phyloP scores from a whole-genome alignment of 352 stramenopile genomes.

The Phytophthora vignae region DNA sequence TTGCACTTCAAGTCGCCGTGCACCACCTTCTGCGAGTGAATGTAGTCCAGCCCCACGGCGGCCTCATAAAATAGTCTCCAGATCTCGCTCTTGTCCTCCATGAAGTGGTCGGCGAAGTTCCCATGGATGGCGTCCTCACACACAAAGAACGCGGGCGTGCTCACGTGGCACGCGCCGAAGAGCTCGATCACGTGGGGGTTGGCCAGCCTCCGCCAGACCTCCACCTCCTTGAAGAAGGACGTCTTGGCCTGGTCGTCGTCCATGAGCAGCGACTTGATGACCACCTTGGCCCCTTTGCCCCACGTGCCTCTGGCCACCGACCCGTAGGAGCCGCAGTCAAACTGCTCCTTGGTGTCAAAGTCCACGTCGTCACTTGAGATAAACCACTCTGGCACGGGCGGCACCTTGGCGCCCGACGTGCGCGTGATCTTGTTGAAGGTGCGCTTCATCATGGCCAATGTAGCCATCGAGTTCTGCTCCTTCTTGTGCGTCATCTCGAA shows the following conservation, averaged over 20 bases:
- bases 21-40: constrained; percentile 72
- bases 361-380: constrained; percentile 35
- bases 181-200: constrained; percentile 54
- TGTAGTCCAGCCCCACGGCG: constrained; percentile 42
- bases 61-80: not conserved
- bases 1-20: constrained; percentile 89
- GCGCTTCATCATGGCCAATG: constrained; percentile 26
- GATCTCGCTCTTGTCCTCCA: constrained; percentile 3
- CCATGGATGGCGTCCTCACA: not conserved
- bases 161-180: constrained; percentile 62
- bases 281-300: constrained; percentile 39
- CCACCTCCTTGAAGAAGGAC: constrained; percentile 47
- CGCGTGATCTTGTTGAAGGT: constrained; percentile 37
- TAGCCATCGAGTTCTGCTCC: constrained; percentile 21
- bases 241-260: constrained; percentile 35
- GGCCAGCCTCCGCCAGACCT: constrained; percentile 45
- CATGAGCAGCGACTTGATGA: constrained; percentile 51
- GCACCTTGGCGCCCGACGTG: constrained; percentile 30
- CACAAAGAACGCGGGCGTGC: constrained; percentile 34
- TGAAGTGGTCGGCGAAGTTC: not conserved
- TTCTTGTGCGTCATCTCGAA: constrained; percentile 37
- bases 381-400: constrained; percentile 34
- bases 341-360: constrained; percentile 29
- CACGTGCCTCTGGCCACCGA: constrained; percentile 26
- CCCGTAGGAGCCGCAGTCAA: constrained; percentile 26